Evolutionary conservation across 345 rosid species (phyloP).

Genomic region (Eucalyptus camaldulensis): DNA sequence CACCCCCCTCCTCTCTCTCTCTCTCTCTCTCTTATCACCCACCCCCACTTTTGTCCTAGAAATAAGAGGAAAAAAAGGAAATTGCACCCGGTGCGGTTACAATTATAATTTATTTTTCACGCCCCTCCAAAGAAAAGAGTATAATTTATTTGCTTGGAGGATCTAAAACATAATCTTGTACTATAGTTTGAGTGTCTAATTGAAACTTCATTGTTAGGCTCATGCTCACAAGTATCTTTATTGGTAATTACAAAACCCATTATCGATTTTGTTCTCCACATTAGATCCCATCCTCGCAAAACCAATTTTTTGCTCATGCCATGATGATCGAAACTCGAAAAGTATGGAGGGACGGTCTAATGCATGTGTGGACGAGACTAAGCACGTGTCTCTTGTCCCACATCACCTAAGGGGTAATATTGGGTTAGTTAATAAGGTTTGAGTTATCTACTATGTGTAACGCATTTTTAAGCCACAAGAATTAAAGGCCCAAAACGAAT

Average conservation of each 20-base stretch:
- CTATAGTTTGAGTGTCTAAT: neutral
- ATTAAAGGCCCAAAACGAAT: too few relatives aligned
- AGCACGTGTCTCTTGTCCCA: too few relatives aligned
- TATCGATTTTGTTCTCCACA: neutral
- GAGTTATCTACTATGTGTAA: rapidly evolving
- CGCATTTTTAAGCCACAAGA: rapidly evolving
- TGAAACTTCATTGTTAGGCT: neutral
- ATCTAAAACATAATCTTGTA: neutral
- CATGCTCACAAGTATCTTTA: neutral
- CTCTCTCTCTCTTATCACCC: neutral
- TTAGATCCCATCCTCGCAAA: rapidly evolving
- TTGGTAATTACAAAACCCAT: neutral
- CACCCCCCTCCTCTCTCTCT: neutral
- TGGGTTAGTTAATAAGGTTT: too few relatives aligned
- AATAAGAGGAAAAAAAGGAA: neutral
- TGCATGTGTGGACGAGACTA: too few relatives aligned
- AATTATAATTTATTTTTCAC: neutral
- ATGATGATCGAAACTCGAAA: too few relatives aligned
- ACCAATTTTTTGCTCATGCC: neutral
- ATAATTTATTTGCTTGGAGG: neutral
- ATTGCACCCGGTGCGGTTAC: neutral
- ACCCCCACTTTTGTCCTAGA: neutral
- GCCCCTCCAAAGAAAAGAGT: neutral
- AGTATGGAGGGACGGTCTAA: too few relatives aligned
- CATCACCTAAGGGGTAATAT: rapidly evolving